A percentile compares a stretch with the other conserved stretches of the same genome.
These are phyloP conservation scores for Chaetomiaceae sp. DNA, from an alignment of 2,329 filamentous ascomycete species.

Conservation along the genomic window DNA sequence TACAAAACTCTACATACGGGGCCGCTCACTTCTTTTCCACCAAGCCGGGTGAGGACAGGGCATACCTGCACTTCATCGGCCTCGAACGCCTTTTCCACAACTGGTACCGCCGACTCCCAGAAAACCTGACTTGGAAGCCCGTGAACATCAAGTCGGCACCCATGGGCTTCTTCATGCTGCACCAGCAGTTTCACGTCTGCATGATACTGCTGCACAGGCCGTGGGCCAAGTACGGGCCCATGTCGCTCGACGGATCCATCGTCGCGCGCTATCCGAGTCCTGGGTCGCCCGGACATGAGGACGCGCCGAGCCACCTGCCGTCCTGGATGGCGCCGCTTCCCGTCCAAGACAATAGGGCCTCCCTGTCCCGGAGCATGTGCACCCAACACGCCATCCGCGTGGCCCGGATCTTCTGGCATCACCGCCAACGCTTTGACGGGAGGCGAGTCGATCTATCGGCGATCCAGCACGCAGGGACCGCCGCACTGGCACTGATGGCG, in stretches of 20 bases:
- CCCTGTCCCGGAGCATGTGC: constrained; percentile 46
- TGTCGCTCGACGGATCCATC: constrained; percentile 24
- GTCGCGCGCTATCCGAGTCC: constrained; percentile 14
- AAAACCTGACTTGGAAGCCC: constrained; percentile 42
- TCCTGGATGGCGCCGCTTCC: constrained; percentile 32
- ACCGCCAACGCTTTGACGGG: constrained; percentile 46
- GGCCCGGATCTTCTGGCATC: constrained; percentile 49
- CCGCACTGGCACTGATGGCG: constrained; percentile 48
- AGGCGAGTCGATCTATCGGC: constrained; percentile 45
- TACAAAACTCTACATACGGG: constrained; percentile 29
- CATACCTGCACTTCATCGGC: constrained; percentile 44
- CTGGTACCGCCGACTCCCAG: constrained; percentile 48
- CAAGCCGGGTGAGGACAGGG: constrained; percentile 36
- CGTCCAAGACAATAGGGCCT: constrained; percentile 29
- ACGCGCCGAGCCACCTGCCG: background rate
- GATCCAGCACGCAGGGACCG: constrained; percentile 49
- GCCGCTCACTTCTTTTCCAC: constrained; percentile 27
- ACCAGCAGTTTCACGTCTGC: constrained; percentile 50
- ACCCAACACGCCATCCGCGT: constrained; percentile 49
- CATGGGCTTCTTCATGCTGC: constrained; percentile 48
- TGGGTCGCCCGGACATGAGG: constrained; percentile 4
- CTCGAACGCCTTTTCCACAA: constrained; percentile 48
- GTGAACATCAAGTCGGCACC: constrained; percentile 44
- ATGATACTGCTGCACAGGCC: constrained; percentile 48
- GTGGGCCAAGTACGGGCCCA: constrained; percentile 45